Conservation (phyloP, 352 stramenopile species). For the Globisporangium cylindrosporum region DNA sequence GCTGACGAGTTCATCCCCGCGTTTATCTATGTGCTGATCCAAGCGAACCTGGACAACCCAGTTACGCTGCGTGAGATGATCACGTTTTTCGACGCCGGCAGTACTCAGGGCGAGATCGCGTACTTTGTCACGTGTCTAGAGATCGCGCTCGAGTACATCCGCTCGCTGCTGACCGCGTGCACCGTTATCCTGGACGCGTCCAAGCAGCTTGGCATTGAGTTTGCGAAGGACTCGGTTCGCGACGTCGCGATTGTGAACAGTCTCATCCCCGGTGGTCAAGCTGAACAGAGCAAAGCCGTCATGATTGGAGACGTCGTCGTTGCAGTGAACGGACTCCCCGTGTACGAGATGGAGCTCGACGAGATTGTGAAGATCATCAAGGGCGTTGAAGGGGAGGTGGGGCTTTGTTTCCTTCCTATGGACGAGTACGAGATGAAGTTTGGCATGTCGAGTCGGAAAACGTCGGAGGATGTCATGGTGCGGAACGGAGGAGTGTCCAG, state of each 20-base stretch:
- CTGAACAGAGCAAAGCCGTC: slow-evolving; percentile 56
- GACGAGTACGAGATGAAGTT: slow-evolving; percentile 71
- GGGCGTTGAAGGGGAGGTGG: slow-evolving; percentile 62
- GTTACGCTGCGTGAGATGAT: slow-evolving; percentile 78
- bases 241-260: slow-evolving; percentile 61
- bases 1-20: slow-evolving; percentile 85
- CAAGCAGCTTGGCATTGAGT: slow-evolving; percentile 75
- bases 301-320: slow-evolving; percentile 70
- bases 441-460: slow-evolving; percentile 32
- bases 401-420: slow-evolving; percentile 79
- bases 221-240: slow-evolving; percentile 44
- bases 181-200: slow-evolving; percentile 72
- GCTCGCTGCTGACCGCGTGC: slow-evolving; percentile 77
- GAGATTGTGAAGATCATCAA: slow-evolving; percentile 77
- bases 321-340: slow-evolving; percentile 73
- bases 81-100: slow-evolving; percentile 69
- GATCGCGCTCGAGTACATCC: slow-evolving; percentile 87
- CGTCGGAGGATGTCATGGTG: slow-evolving; percentile 19
- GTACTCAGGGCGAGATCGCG: slow-evolving; percentile 69
- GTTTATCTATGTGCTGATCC: slow-evolving; percentile 87
- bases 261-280: slow-evolving; percentile 57
- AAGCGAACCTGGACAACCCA: slow-evolving; percentile 63
- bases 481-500: slow-evolving; percentile 16
- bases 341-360: slow-evolving; percentile 76
- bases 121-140: slow-evolving; percentile 88